Evolutionary conservation across 768 basidiomycete genomes (phyloP).

Genomic region (Mycena pura): DNA sequence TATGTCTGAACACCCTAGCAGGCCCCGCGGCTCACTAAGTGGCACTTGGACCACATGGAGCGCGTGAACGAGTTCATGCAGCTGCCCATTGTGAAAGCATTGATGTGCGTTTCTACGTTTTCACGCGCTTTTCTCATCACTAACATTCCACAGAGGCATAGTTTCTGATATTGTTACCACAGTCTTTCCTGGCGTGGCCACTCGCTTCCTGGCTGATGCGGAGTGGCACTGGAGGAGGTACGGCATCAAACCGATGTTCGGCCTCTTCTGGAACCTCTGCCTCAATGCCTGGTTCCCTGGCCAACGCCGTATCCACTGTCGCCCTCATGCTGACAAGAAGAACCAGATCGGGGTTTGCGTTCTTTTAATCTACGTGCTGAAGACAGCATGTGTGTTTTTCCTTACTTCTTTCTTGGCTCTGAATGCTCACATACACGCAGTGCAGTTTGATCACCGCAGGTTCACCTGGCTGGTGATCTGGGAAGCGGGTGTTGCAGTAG

Average conservation of each 20-base stretch:
- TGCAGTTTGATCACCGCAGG: slow-evolving; percentile 28
- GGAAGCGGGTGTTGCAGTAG: slow-evolving; percentile 40
- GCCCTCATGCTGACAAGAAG: slow-evolving; percentile 36
- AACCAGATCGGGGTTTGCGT: slow-evolving; percentile 40
- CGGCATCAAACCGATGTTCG: slow-evolving; percentile 30
- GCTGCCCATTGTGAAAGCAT: not conserved
- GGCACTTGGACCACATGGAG: not conserved
- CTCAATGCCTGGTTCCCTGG: slow-evolving; percentile 29
- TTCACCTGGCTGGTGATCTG: slow-evolving; percentile 42
- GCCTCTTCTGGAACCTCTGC: slow-evolving; percentile 37
- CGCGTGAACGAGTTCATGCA: not conserved
- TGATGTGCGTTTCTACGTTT: not conserved
- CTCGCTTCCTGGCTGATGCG: slow-evolving; percentile 16
- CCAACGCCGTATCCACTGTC: slow-evolving; percentile 25
- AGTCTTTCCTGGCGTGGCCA: slow-evolving; percentile 30
- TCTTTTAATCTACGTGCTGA: slow-evolving; percentile 32
- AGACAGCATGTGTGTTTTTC: slow-evolving; percentile 4
- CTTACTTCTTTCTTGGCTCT: not conserved
- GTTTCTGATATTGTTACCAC: slow-evolving; percentile 2
- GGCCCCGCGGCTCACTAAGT: not conserved
- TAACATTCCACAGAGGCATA: no score
- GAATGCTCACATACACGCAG: not conserved
- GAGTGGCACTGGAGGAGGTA: slow-evolving; percentile 21
- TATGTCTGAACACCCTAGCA: not conserved
- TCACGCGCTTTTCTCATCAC: not conserved